phyloP scores from a whole-genome alignment of 192 early-diverging fungal genomes.

The Entomortierella lignicola region DNA sequence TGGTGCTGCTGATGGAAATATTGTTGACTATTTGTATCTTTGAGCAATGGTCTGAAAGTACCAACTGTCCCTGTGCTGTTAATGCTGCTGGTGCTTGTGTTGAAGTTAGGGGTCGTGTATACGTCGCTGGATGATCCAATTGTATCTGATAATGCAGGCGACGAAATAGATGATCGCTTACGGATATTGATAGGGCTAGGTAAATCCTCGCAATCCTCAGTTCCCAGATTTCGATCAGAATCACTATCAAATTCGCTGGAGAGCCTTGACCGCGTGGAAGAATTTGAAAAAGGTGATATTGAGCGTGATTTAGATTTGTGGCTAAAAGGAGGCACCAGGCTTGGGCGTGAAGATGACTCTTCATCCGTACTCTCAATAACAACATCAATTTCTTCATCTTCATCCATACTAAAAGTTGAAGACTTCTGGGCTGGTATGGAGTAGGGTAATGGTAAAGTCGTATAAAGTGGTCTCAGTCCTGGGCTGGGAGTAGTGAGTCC shows the following conservation, averaged over 20 bases:
- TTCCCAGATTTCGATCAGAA: conserved; percentile 15
- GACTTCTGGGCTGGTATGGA: conserved; percentile 8
- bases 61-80: conserved; percentile 30
- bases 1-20: conserved; percentile 19
- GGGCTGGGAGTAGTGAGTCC: conserved; percentile 38
- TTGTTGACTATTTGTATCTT: conserved; percentile 18
- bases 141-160: conserved; percentile 30
- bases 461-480: conserved; percentile 29
- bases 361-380: conserved; percentile 50
- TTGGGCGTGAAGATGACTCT: conserved; percentile 6
- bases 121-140: conserved; percentile 31
- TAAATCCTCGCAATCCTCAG: conserved; percentile 28
- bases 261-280: conserved; percentile 35
- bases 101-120: conserved; percentile 41
- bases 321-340: conserved; percentile 12
- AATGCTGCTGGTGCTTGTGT: conserved; percentile 48
- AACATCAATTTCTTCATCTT: conserved; percentile 45
- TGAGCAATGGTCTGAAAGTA: conserved; percentile 25
- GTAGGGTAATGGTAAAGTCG: conserved; percentile 19
- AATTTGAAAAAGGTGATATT: conserved; percentile 47
- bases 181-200: conserved; percentile 10
- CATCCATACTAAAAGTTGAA: conserved; percentile 32
- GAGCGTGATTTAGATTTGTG: conserved; percentile 44
- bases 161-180: conserved; percentile 21
- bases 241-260: conserved; percentile 50